phyloP scores from a whole-genome alignment of 441 rosid species.

The Pelargonium cotyledonis region DNA sequence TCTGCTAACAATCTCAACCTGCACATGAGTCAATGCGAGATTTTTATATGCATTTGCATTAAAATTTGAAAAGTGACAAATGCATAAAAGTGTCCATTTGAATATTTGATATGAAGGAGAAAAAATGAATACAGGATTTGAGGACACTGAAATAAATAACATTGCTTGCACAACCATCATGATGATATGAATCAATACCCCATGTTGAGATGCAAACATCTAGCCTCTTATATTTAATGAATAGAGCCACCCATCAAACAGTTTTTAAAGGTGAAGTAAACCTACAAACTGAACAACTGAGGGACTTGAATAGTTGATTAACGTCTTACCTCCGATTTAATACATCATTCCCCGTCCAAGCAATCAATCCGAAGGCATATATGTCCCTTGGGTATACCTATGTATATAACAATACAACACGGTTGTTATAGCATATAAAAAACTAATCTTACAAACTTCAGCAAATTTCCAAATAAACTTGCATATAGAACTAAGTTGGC shows the following conservation, averaged over 20 bases:
- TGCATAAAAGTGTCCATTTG: neutral
- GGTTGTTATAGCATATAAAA: neutral
- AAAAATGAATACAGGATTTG: no score
- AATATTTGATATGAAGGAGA: neutral
- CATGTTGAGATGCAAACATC: no score
- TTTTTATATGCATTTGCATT: no score
- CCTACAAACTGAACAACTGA: no score
- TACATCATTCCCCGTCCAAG: slow-evolving; percentile 94
- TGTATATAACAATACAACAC: neutral
- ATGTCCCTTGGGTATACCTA: slow-evolving; percentile 90
- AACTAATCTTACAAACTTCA: neutral
- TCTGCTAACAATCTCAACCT: slow-evolving; percentile 89
- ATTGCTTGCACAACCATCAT: neutral
- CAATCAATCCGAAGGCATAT: slow-evolving; percentile 78
- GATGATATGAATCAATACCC: neutral
- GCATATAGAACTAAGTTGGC: no score
- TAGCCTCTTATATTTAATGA: no score
- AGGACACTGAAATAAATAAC: neutral
- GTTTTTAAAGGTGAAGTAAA: no score
- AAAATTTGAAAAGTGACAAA: no score
- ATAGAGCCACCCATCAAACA: no score
- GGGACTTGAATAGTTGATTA: neutral
- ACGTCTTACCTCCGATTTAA: slow-evolving; percentile 74
- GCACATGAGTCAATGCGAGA: slow-evolving; percentile 5
- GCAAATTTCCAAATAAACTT: neutral